Percentiles rank a stretch among this genome's conserved stretches.
Conservation (phyloP, 2,329 filamentous ascomycete species). For the Sarocladium brachiariae region DNA sequence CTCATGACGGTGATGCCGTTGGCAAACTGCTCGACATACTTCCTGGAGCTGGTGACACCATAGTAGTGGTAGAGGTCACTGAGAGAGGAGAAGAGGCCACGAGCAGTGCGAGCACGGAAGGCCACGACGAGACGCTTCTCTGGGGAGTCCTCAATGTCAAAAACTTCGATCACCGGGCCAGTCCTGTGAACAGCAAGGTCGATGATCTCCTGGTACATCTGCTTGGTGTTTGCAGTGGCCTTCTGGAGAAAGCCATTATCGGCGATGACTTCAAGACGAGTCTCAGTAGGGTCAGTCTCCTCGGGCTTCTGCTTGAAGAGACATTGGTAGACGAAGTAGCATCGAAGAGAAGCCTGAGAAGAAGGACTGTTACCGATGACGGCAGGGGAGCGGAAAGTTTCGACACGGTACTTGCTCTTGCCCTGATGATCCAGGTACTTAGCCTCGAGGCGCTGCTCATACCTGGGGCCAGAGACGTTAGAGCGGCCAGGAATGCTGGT, state of each 20-base stretch:
- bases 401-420: conserved; percentile 76
- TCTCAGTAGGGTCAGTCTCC: conserved; percentile 70
- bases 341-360: conserved; percentile 78
- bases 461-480: conserved; percentile 71
- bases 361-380: conserved; percentile 61
- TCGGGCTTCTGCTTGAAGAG: conserved; percentile 71
- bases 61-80: conserved; percentile 99
- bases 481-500: conserved; percentile 86
- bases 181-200: conserved; percentile 75
- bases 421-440: conserved; percentile 87
- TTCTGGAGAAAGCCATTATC: conserved; percentile 94
- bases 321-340: conserved; percentile 98
- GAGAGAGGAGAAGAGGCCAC: conserved; percentile 89
- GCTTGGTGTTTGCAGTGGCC: conserved; percentile 90
- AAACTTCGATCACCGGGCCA: conserved; percentile 95
- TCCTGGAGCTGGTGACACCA: conserved; percentile 88
- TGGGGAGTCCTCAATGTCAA: conserved; percentile 82
- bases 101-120: conserved; percentile 86
- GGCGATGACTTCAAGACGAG: conserved; percentile 81
- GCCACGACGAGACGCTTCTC: conserved; percentile 94
- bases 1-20: conserved; percentile 98
- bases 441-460: conserved; percentile 86
- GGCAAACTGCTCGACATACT: conserved; percentile 98
- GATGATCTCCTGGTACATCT: conserved; percentile 92
- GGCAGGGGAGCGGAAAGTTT: conserved; percentile 91